Base-by-base conservation (phyloP, 495 filamentous ascomycete species). In the Lindgomyces ingoldianus region DNA sequence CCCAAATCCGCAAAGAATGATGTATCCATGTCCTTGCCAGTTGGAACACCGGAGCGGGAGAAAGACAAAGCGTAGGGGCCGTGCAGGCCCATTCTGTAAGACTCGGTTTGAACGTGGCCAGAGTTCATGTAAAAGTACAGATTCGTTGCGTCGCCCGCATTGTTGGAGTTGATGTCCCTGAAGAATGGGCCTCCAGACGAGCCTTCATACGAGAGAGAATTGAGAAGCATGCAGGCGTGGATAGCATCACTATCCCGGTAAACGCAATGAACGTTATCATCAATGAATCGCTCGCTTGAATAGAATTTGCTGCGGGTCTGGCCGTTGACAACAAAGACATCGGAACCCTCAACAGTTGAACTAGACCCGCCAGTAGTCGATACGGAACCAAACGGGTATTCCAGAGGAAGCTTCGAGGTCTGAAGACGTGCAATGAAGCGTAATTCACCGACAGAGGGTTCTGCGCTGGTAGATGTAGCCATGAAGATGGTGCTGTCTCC, bases 111-210 rank as follows among this genome's bases (percentile, higher is more conserved):
- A 10, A 84, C 83, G 56, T 87, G 84, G 12, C 79, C 80, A 21
- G 81, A 83, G 75, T 87, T 87, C 86, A 88, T 89, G 72, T 88
- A 89, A 78, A 83, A 87, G 75, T 87, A 87, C 0, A 87, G 78
- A 42, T 83, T 81, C 10, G 81, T 86, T 48, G 79, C 81, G 4
- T 68, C 74, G 24, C 80, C 82, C 12, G 79, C 84, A 57, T 87
- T 84, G 76, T 89, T 89, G 51, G 78, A 72, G 67, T 89, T 79
- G 75, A 89, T 89, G 61, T 89, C 86, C 1, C 86, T 79, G 74
- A 80, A 81, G 79, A 89, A 61, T 18, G 83, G 83, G 0, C 83
- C 83, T 14, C 83, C 83, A 0, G 81, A 82, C 0, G 79, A 78
- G 1, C 76, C 78, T 69, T 85, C 83, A 47, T 72, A 65, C 10